A percentile compares a stretch with the other conserved stretches of the same genome.
These are phyloP conservation scores for Adansonia gregorii DNA, from an alignment of 441 rosid species.

Conservation along the genomic window DNA sequence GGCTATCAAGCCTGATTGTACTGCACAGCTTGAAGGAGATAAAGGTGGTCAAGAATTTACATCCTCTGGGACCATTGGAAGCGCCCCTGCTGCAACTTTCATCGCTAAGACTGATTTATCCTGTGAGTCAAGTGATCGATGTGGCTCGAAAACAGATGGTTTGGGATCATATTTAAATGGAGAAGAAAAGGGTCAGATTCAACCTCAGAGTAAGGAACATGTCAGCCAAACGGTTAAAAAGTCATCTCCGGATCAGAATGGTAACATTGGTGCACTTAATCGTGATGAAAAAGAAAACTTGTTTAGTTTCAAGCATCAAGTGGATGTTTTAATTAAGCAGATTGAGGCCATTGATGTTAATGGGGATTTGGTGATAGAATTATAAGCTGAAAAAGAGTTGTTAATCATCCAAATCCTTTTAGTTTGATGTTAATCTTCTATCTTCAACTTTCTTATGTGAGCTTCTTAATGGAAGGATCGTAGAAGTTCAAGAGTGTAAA, in stretches of 20 bases:
- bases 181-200: conserved; percentile 11
- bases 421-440: not conserved
- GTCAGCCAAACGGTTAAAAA: conserved; percentile 23
- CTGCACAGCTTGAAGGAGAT: conserved; percentile 10
- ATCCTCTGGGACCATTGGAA: not conserved
- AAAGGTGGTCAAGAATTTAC: not conserved
- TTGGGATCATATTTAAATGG: not conserved
- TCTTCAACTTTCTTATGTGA: not conserved
- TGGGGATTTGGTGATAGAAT: conserved; percentile 2
- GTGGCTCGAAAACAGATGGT: not conserved
- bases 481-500: not conserved
- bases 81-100: not conserved
- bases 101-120: conserved; percentile 5
- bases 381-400: not conserved
- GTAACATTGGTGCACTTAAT: not conserved
- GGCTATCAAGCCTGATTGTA: conserved; percentile 5
- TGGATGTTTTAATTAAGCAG: conserved; percentile 33
- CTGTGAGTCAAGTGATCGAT: not conserved
- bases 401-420: not conserved
- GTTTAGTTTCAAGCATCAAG: conserved; percentile 31
- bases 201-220: conserved; percentile 18
- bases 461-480: not conserved
- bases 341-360: conserved; percentile 34
- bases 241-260: conserved; percentile 21
- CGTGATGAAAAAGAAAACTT: conserved; percentile 41